Evolutionary conservation across 345 rosid species (phyloP), one percentile per base, ranked within the genome.

Genomic region (Durio zibethinus): DNA sequence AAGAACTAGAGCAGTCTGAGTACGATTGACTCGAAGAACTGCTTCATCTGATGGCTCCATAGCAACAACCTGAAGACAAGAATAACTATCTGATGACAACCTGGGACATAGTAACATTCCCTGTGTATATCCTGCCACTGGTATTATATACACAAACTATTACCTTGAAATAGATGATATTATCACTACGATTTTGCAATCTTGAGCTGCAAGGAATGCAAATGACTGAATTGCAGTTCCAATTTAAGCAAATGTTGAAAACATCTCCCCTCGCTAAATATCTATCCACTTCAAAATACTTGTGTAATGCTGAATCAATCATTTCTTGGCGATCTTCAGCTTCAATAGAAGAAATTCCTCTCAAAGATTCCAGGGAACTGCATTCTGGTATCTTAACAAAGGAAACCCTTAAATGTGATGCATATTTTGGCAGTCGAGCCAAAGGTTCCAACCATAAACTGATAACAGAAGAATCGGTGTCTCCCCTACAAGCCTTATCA

Each of bases 341-440:
- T 84, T 96, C 97, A 82, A 87, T 75, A 4, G 87, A 72, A 0
- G 98, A 92, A 77, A 23, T 83, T 53, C 89, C 87, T 83, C 66
- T 89, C 79, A 96, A 75, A 33, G 93, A 87, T 72, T 83, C 91
- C 62, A 96, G 87, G 45, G 84, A 83, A 78, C 98, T 94, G 83
- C 98, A 96, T 77, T 96, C 97, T 3, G 98, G 99, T 38, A 93
- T 86, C 88, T 92, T 96, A 79, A 93, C 85, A 77, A 93, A 93
- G 36, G 98, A 92, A 88, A 85, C 88, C 82, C 97, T 86, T 83
- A 93, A 79, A 79, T 93, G 97, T 5, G 97, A 91, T n/a, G 99
- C 99, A 83, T 88, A 92, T 23, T 82, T 88, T 23, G 97, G 97
- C 42, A 80, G 79, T 52, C 72, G 76, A 23, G 72, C 74, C 65